Evolutionary conservation across 352 stramenopile genomes (phyloP).

Genomic region (Vaucheria bursata): DNA sequence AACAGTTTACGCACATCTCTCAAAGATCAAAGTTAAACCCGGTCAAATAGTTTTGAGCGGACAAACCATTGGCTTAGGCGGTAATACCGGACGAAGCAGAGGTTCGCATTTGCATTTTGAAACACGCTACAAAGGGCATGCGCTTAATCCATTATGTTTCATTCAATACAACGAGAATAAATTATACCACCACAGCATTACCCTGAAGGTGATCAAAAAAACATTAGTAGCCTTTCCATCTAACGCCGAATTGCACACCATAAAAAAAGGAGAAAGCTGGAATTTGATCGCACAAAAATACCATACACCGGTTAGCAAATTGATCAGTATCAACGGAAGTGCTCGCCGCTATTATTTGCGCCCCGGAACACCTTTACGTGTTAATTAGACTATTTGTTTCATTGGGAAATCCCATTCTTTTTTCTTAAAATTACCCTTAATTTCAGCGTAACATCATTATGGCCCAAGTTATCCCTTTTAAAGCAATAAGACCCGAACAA

Average conservation of each 20-base stretch:
- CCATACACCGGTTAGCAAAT: not conserved
- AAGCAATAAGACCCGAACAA: too few relatives aligned
- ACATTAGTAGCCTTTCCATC: not conserved
- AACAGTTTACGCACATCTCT: not conserved
- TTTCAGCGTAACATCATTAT: too few relatives aligned
- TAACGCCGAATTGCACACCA: not conserved
- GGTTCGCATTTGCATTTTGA: constrained; percentile 1
- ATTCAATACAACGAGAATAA: not conserved
- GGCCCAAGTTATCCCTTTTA: too few relatives aligned
- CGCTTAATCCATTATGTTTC: not conserved
- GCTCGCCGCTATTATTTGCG: too few relatives aligned
- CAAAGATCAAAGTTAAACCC: not conserved
- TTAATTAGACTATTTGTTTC: too few relatives aligned
- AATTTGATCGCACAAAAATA: not conserved
- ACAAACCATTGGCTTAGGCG: not conserved
- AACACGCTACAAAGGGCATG: not conserved
- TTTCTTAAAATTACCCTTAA: too few relatives aligned
- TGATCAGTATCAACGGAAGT: not conserved
- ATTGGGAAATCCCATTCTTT: too few relatives aligned
- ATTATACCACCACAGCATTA: not conserved
- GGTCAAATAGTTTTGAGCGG: not conserved
- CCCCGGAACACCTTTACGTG: too few relatives aligned
- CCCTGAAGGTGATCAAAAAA: not conserved
- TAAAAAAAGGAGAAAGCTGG: not conserved
- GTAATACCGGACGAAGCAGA: not conserved